Evolutionary conservation across 2,329 filamentous ascomycete species (phyloP).

Genomic region (Canariomyces notabilis): DNA sequence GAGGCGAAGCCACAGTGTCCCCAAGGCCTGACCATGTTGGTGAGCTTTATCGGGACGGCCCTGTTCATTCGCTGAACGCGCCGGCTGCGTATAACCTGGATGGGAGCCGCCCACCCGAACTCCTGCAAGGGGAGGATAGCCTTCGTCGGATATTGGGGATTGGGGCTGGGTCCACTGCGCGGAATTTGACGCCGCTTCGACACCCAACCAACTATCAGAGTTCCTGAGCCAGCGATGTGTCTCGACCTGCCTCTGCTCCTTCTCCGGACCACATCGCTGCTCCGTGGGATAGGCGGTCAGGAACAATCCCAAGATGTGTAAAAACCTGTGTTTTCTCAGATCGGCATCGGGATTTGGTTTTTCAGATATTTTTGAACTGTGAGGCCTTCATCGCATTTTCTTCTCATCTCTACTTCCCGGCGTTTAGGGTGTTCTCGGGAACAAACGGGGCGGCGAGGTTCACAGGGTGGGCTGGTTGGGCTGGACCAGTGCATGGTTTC

Average conservation of each 20-base stretch:
- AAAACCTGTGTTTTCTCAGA: conserved; percentile 1
- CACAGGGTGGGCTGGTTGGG: not conserved
- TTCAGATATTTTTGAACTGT: conserved; percentile 11
- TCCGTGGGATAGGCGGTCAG: not conserved
- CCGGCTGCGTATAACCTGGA: conserved; percentile 16
- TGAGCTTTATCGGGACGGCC: too few relatives aligned
- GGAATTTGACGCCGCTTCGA: conserved; percentile 2
- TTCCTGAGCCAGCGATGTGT: conserved; percentile 9
- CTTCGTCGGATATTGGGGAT: conserved; percentile 50
- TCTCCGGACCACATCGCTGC: not conserved
- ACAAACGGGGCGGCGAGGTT: not conserved
- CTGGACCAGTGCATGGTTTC: not conserved
- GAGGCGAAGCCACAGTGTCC: not conserved
- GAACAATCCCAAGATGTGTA: not conserved
- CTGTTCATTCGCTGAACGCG: conserved; percentile 3
- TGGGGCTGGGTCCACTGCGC: conserved; percentile 11
- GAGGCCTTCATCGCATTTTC: conserved; percentile 19
- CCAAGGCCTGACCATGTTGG: conserved; percentile 1
- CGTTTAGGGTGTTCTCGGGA: conserved; percentile 14
- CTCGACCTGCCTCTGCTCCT: not conserved
- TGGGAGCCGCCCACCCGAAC: conserved; percentile 30
- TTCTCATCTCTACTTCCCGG: conserved; percentile 15
- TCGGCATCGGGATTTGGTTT: conserved; percentile 6
- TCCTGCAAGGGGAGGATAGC: conserved; percentile 49
- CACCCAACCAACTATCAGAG: conserved; percentile 13